Conservation (phyloP, 2,329 filamentous ascomycete genomes). For the Ilyonectria destructans region DNA sequence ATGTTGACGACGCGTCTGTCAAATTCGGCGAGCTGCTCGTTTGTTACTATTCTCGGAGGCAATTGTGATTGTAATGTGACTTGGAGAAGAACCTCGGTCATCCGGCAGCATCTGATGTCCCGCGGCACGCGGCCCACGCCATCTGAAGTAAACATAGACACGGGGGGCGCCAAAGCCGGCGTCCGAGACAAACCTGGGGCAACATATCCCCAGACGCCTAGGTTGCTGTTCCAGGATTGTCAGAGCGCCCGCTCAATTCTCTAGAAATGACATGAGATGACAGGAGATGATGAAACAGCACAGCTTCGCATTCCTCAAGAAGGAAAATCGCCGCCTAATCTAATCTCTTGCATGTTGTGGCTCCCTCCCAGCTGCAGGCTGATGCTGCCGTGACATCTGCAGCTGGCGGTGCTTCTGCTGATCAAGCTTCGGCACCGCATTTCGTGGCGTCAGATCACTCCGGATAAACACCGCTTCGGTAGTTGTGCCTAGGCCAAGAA, state of each 20-base stretch:
- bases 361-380: neutral
- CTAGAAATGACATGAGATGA: neutral
- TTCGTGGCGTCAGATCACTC: constrained; percentile 7
- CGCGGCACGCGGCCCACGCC: constrained; percentile 5
- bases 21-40: constrained; percentile 9
- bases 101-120: constrained; percentile 25
- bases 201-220: neutral
- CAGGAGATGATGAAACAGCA: neutral
- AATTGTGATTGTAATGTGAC: constrained; percentile 16
- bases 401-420: neutral
- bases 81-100: constrained; percentile 20
- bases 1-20: constrained; percentile 21
- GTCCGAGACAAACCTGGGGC: constrained; percentile 1
- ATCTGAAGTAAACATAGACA: constrained; percentile 10
- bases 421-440: constrained; percentile 10
- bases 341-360: constrained; percentile 13
- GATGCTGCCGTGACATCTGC: constrained; percentile 20
- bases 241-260: neutral
- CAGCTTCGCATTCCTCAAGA: neutral
- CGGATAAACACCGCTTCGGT: constrained; percentile 1
- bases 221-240: neutral
- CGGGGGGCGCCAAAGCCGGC: constrained; percentile 19
- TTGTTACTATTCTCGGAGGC: constrained; percentile 29
- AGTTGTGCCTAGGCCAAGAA: neutral
- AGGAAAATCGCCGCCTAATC: constrained; percentile 9